A percentile compares a stretch with the other conserved stretches of the same genome.
phyloP scores from a whole-genome alignment of 495 filamentous ascomycete species.

The Elasticomyces elasticus region DNA sequence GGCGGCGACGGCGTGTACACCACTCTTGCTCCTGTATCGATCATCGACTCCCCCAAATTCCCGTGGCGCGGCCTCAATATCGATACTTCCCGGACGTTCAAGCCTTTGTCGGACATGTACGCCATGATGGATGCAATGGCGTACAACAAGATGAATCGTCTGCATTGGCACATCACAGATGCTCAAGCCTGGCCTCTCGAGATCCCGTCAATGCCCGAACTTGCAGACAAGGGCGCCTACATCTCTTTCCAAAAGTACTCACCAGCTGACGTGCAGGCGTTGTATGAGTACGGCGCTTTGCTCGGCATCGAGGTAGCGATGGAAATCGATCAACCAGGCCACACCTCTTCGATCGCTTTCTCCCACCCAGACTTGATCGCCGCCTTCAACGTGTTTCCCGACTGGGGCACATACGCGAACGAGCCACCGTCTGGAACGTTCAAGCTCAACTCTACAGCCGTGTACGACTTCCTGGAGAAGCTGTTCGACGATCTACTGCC shows the following conservation, averaged over 20 bases:
- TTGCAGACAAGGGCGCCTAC: conserved; percentile 62
- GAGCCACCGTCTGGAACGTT: conserved; percentile 70
- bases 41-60: conserved; percentile 58
- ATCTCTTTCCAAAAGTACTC: conserved; percentile 49
- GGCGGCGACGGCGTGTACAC: conserved; percentile 48
- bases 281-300: conserved; percentile 56
- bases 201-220: conserved; percentile 59
- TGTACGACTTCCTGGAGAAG: conserved; percentile 57
- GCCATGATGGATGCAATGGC: conserved; percentile 61
- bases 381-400: conserved; percentile 55
- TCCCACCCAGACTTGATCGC: conserved; percentile 65
- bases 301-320: conserved; percentile 64
- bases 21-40: conserved; percentile 51
- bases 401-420: conserved; percentile 55
- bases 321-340: conserved; percentile 76
- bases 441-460: conserved; percentile 57
- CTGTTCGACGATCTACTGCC: conserved; percentile 65
- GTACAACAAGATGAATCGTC: conserved; percentile 68
- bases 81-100: conserved; percentile 59
- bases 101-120: conserved; percentile 50
- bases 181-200: conserved; percentile 77
- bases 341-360: conserved; percentile 53
- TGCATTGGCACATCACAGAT: conserved; percentile 73
- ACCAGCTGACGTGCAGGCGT: conserved; percentile 47
- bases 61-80: conserved; percentile 64